Evolutionary conservation across 1,139 yeast genomes (phyloP), one percentile per base, ranked within the genome.

Genomic region (Hemisphaericaspora subhashii): DNA sequence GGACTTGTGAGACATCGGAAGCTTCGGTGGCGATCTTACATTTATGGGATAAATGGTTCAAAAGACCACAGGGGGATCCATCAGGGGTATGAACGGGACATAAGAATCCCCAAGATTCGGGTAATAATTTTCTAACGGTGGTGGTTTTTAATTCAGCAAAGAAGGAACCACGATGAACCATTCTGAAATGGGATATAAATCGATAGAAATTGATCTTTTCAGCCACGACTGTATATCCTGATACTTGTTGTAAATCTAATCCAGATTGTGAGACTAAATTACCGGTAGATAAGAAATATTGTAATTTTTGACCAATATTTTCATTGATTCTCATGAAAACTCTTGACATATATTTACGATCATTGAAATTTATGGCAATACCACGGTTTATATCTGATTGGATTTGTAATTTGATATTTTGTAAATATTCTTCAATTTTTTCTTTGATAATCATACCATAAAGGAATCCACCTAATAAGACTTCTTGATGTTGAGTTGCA

Each of bases 51-150:
- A 92, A 83, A 72, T 92, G 99, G 66, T 94, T 94, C 55, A 92
- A 74, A 61, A 92, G 74, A 68, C 99, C 99, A 83, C 99, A 92
- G 16, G 99, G 99, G 37, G 98, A 86, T 55, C 99, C 99, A 85
- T 92, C 99, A 3, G 99, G 99, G 12, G 99, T 92, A 66, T 92
- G 98, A 13, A 94, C 98, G 15, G 99, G 98, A 70, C 99, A 94
- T 53, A 94, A 68, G 75, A 92, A 94, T 5, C 98, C 98, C 99
- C 99, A 92, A 1, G 96, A 86, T 66, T 92, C 99, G 0, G 99
- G 99, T 43, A 92, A 75, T 56, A 92, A 74, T 63, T 92, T 92
- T 72, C 99, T 83, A 38, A 92, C 99, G 1, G 98, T 86, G 20
- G 98, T 94, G 28, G 98, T 92, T 62, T 94, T 92, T 66, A 92